Percentiles rank a stretch among this genome's conserved stretches.
phyloP scores from a whole-genome alignment of 805 yeast genomes.

The Trichomonascus vanleenenianus region DNA sequence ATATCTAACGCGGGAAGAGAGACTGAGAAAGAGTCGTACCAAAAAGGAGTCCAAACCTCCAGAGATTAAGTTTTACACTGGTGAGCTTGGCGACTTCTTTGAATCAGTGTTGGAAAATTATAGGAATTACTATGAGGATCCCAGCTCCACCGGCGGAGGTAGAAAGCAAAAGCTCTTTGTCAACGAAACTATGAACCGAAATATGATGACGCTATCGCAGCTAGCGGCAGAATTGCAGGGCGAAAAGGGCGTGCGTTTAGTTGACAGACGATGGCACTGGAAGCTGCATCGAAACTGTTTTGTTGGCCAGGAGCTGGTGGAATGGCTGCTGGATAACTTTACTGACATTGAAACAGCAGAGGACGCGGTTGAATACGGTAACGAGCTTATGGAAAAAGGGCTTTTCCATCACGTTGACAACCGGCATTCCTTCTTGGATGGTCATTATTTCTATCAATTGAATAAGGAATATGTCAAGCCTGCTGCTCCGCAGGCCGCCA shows the following conservation, averaged over 20 bases:
- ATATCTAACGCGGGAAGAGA: conserved; percentile 38
- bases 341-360: conserved; percentile 75
- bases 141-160: conserved; percentile 12
- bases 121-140: conserved; percentile 33
- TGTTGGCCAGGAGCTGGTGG: conserved; percentile 76
- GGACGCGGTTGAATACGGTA: conserved; percentile 77
- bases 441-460: conserved; percentile 82
- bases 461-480: conserved; percentile 41
- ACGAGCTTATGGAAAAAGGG: conserved; percentile 60
- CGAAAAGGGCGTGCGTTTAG: conserved; percentile 51
- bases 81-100: conserved; percentile 64
- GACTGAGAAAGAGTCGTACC: conserved; percentile 24
- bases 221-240: conserved; percentile 64
- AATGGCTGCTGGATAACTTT: conserved; percentile 75
- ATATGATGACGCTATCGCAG: conserved; percentile 39
- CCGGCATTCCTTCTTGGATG: conserved; percentile 81
- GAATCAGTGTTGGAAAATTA: conserved; percentile 30
- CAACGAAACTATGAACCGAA: conserved; percentile 34
- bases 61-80: conserved; percentile 81
- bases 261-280: conserved; percentile 89
- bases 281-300: conserved; percentile 69
- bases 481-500: background rate
- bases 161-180: conserved; percentile 31
- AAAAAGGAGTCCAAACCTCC: conserved; percentile 48
- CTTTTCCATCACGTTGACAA: conserved; percentile 75